A percentile compares a stretch with the other conserved stretches of the same genome.
Conservation (phyloP, 768 basidiomycete genomes). For the Polyporus arcularius region DNA sequence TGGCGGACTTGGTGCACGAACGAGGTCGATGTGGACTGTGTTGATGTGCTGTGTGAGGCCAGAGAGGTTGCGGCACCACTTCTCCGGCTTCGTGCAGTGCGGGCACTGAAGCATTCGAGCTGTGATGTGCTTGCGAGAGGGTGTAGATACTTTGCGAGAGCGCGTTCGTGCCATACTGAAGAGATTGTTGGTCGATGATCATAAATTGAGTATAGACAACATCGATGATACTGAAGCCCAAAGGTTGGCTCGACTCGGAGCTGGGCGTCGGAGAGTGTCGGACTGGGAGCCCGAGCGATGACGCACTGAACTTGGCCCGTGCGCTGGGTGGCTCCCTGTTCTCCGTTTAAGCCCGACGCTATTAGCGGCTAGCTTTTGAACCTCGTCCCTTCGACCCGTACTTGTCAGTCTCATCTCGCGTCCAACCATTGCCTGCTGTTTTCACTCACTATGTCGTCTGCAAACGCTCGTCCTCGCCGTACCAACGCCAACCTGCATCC, state of each 20-base stretch:
- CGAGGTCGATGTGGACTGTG: not conserved
- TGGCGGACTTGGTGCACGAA: not conserved
- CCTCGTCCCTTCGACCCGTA: not conserved
- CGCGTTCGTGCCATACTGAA: not conserved
- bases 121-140: not conserved
- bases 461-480: not conserved
- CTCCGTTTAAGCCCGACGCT: not conserved
- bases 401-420: not conserved
- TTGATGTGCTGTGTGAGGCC: slow-evolving; percentile 13
- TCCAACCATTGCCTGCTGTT: not conserved
- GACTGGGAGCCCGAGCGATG: no score
- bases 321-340: no score
- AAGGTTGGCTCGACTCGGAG: no score
- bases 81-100: slow-evolving; percentile 1
- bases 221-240: no score
- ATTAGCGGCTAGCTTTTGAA: not conserved
- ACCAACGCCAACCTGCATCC: slow-evolving; percentile 1
- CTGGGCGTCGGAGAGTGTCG: no score
- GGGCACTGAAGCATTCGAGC: slow-evolving; percentile 1
- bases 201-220: no score
- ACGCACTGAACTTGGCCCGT: no score
- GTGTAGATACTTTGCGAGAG: not conserved
- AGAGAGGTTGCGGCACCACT: slow-evolving; percentile 6
- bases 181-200: not conserved
- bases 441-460: not conserved